Conservation (phyloP, 768 basidiomycete species). For the Panus rudis region DNA sequence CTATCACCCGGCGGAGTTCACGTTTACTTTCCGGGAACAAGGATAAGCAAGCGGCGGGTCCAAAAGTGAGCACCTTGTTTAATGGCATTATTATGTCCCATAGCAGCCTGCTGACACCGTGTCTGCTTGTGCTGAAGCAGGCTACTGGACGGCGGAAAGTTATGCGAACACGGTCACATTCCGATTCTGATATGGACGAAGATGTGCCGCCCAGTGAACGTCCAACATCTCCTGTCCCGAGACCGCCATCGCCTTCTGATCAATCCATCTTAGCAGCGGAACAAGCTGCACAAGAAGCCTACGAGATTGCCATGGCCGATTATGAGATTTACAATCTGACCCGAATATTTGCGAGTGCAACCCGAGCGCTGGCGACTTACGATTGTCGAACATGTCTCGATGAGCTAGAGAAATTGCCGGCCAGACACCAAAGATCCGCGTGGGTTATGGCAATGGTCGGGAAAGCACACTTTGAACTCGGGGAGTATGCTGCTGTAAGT, state of each 20-base stretch:
- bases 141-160: no score
- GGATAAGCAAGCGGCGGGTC: conserved; percentile 38
- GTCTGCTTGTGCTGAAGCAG: no score
- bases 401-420: conserved; percentile 71
- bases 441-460: conserved; percentile 81
- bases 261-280: conserved; percentile 35
- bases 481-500: conserved; percentile 83
- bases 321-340: conserved; percentile 77
- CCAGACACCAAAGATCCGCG: conserved; percentile 63
- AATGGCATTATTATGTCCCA: neutral
- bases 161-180: conserved; percentile 51
- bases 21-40: conserved; percentile 56
- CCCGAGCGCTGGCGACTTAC: conserved; percentile 67
- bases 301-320: conserved; percentile 70
- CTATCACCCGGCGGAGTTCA: conserved; percentile 63
- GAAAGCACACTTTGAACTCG: conserved; percentile 82
- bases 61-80: conserved; percentile 42
- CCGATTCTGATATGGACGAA: conserved; percentile 72
- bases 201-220: conserved; percentile 34
- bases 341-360: conserved; percentile 75
- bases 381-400: conserved; percentile 68
- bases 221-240: conserved; percentile 39
- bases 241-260: conserved; percentile 29
- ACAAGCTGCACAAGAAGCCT: conserved; percentile 63
- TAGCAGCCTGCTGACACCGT: neutral